Evolutionary conservation across 2,329 filamentous ascomycete species (phyloP).

Genomic region (Fusarium citri): DNA sequence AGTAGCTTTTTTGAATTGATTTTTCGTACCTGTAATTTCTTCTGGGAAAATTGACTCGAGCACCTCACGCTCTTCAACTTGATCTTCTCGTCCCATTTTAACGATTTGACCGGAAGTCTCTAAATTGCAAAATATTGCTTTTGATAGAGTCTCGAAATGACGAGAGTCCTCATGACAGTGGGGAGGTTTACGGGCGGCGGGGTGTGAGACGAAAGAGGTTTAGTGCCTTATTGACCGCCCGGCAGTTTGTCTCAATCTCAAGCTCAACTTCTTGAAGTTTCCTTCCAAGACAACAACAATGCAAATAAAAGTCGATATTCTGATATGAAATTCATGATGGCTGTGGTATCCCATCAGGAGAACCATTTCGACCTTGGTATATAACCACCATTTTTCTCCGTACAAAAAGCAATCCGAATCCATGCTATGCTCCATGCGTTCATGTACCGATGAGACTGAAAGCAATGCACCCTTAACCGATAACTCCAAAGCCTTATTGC

Average conservation of each 20-base stretch:
- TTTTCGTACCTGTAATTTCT: constrained; percentile 84
- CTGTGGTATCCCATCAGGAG: not conserved
- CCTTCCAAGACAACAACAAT: not conserved
- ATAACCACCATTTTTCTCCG: not conserved
- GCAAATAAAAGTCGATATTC: not conserved
- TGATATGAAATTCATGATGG: too few species aligned
- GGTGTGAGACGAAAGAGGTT: constrained; percentile 39
- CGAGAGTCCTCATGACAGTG: constrained; percentile 41
- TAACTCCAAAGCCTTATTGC: constrained; percentile 2
- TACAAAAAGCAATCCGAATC: not conserved
- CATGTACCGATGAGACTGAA: constrained; percentile 11
- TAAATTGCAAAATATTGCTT: constrained; percentile 15
- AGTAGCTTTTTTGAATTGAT: not conserved
- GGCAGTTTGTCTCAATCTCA: constrained; percentile 43
- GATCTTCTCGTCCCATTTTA: constrained; percentile 81
- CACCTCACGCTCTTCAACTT: constrained; percentile 95
- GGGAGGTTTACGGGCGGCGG: constrained; percentile 45
- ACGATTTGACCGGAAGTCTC: constrained; percentile 3
- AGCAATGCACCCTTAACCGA: constrained; percentile 10
- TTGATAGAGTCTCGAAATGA: constrained; percentile 27
- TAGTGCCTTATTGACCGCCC: constrained; percentile 51
- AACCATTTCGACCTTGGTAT: fast-evolving
- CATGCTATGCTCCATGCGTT: not conserved
- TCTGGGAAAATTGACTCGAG: constrained; percentile 98
- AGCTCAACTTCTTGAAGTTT: not conserved